These are phyloP conservation scores for Seiridium cupressi DNA, from an alignment of 2,329 filamentous ascomycete genomes.

Conservation along the genomic window DNA sequence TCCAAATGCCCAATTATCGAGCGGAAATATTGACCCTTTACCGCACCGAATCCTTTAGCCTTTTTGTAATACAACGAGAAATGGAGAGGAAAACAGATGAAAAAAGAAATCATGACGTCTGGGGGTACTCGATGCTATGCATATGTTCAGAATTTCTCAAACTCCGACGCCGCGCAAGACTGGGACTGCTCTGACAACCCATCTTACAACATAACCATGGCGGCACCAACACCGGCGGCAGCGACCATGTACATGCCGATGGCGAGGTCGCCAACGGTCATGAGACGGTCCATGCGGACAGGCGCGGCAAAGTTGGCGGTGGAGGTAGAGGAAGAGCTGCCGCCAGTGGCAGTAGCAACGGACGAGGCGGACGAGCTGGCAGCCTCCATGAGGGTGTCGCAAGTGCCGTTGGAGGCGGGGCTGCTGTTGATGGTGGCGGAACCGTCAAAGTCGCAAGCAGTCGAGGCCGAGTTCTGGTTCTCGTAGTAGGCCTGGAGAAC, in stretches of 20 bases:
- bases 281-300: slow-evolving; percentile 34
- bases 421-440: slow-evolving; percentile 36
- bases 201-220: slow-evolving; percentile 52
- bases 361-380: slow-evolving; percentile 38
- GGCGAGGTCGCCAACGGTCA: slow-evolving; percentile 46
- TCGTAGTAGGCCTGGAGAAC: slow-evolving; percentile 59
- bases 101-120: neutral
- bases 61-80: neutral
- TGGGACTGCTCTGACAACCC: neutral
- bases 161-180: neutral
- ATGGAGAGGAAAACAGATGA: neutral
- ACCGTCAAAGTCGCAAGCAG: slow-evolving; percentile 59
- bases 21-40: neutral
- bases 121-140: neutral
- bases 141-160: neutral
- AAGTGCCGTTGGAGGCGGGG: slow-evolving; percentile 38
- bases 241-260: slow-evolving; percentile 50
- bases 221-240: slow-evolving; percentile 51
- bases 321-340: slow-evolving; percentile 17
- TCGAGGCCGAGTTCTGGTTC: slow-evolving; percentile 42
- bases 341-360: slow-evolving; percentile 27
- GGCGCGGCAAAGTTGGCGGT: slow-evolving; percentile 36
- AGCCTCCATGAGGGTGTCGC: slow-evolving; percentile 48
- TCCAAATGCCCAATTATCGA: neutral
- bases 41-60: neutral